These are phyloP conservation scores for Tripidium arundinaceum DNA, from an alignment of 202 grass and related monocot genomes.

Conservation along the genomic window DNA sequence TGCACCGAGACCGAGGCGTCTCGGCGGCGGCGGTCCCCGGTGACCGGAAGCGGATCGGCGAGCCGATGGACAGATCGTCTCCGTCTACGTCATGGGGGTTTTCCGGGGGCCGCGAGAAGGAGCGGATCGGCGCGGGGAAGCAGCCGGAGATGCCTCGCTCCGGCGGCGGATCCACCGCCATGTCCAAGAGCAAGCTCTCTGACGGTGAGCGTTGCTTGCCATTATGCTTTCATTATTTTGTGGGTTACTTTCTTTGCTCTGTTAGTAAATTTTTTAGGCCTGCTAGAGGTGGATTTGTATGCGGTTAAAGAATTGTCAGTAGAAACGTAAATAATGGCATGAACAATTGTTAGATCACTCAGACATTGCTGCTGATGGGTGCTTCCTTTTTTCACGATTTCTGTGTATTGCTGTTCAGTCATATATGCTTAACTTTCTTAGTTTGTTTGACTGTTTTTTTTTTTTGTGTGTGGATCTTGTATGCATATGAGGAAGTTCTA, in stretches of 20 bases:
- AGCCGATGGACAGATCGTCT: conserved; percentile 53
- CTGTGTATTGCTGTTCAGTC: neutral
- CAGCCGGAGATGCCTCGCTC: conserved; percentile 44
- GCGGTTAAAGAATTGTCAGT: neutral
- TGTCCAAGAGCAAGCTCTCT: conserved; percentile 50
- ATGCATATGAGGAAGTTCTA: neutral
- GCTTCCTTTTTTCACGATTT: neutral
- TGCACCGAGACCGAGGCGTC: conserved; percentile 44
- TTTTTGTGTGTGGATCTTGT: neutral
- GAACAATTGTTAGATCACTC: conserved; percentile 2
- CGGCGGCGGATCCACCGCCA: conserved; percentile 35
- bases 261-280: neutral
- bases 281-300: neutral
- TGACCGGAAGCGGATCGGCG: conserved; percentile 54
- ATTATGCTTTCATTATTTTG: too few relatives aligned
- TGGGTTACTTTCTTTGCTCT: conserved; percentile 12
- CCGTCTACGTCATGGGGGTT: conserved; percentile 48
- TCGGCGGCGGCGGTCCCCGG: conserved; percentile 35
- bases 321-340: neutral
- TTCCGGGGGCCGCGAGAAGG: conserved; percentile 40
- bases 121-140: conserved; percentile 47
- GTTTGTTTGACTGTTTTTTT: neutral
- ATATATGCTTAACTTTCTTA: neutral
- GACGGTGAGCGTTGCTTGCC: conserved; percentile 36
- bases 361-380: neutral